phyloP scores from a whole-genome alignment of 2,329 filamentous ascomycete species.

The Botrytis sinoallii region DNA sequence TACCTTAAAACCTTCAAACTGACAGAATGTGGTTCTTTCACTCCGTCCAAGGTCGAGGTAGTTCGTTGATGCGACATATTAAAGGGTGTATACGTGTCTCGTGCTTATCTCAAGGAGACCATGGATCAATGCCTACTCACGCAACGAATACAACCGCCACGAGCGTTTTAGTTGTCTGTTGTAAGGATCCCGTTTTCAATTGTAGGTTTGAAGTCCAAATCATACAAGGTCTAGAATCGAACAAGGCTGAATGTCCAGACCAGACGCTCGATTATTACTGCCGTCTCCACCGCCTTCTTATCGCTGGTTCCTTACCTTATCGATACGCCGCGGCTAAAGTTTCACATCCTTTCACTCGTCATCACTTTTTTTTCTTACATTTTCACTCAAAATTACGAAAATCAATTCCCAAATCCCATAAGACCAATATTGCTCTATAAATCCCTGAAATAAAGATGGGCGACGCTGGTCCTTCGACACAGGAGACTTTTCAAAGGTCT shows the following conservation, averaged over 20 bases:
- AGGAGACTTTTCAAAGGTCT: neutral
- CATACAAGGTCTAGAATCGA: constrained; percentile 1
- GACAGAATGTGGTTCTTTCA: constrained; percentile 74
- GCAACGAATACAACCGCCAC: neutral
- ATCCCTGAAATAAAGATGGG: neutral
- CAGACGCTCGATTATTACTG: neutral
- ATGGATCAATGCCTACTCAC: too few species aligned
- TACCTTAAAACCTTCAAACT: constrained; percentile 74
- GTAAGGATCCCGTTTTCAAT: neutral
- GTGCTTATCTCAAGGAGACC: neutral
- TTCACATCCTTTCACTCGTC: neutral
- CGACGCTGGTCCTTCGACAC: neutral
- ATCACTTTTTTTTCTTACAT: neutral
- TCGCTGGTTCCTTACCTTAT: constrained; percentile 5
- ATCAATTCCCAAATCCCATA: neutral
- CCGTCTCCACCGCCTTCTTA: constrained; percentile 21
- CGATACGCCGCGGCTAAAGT: constrained; percentile 1
- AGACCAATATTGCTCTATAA: neutral
- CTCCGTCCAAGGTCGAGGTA: constrained; percentile 33
- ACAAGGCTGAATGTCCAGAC: neutral
- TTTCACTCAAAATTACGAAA: neutral
- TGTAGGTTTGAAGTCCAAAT: neutral
- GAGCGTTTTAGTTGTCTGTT: neutral
- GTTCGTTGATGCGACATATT: constrained; percentile 38
- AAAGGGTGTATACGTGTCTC: neutral